Percentiles rank a stretch among this genome's conserved stretches.
These are phyloP conservation scores for Scopulariopsis brevicaulis DNA, from an alignment of 2,329 filamentous ascomycete genomes.

Conservation along the genomic window DNA sequence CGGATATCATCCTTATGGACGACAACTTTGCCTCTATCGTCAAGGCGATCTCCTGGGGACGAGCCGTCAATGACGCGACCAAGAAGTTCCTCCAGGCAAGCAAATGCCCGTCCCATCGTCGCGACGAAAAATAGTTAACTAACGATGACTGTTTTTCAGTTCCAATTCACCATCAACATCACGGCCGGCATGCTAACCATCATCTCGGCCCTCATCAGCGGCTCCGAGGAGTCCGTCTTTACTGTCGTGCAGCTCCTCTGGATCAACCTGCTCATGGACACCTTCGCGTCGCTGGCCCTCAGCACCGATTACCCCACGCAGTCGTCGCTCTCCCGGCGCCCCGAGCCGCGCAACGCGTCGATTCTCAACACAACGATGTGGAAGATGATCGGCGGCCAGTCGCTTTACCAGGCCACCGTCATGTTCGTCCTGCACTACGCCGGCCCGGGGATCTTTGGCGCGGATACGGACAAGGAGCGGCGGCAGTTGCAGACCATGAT, in stretches of 20 bases:
- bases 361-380: constrained; percentile 64
- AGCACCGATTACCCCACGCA: constrained; percentile 51
- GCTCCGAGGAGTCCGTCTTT: constrained; percentile 44
- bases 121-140: no score
- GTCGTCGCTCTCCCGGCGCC: constrained; percentile 38
- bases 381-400: constrained; percentile 55
- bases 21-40: constrained; percentile 53
- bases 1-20: constrained; percentile 49
- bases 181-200: constrained; percentile 56
- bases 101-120: no score
- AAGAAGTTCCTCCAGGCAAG: constrained; percentile 58
- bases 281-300: constrained; percentile 53
- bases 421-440: constrained; percentile 51
- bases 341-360: constrained; percentile 44
- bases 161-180: constrained; percentile 61
- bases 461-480: constrained; percentile 21
- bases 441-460: constrained; percentile 41
- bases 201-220: constrained; percentile 46
- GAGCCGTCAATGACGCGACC: constrained; percentile 56
- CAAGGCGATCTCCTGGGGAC: constrained; percentile 57
- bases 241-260: constrained; percentile 57
- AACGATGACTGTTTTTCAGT: no score
- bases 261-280: constrained; percentile 62
- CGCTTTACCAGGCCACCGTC: constrained; percentile 46
- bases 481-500: constrained; percentile 47